These are phyloP conservation scores for Tulasnella sp. DNA, from an alignment of 768 basidiomycete genomes.

Conservation along the genomic window DNA sequence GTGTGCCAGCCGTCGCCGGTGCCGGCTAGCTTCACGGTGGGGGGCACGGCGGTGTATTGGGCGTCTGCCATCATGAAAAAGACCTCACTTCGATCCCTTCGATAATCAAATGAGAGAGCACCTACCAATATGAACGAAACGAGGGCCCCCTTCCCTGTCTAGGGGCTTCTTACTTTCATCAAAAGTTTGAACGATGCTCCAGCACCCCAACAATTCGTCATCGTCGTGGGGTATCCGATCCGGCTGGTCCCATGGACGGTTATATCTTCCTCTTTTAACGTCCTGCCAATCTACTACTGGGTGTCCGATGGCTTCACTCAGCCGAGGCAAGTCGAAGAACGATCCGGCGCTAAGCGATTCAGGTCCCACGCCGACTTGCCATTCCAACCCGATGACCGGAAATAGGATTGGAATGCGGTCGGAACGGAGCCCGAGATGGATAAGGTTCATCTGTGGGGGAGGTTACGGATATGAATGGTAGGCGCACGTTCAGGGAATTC, in stretches of 20 bases:
- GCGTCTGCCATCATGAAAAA: neutral
- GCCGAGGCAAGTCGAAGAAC: constrained; percentile 57
- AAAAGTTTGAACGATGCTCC: constrained; percentile 11
- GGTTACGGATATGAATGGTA: neutral
- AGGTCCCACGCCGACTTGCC: constrained; percentile 33
- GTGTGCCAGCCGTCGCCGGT: constrained; percentile 21
- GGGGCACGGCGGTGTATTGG: neutral
- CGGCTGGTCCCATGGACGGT: neutral
- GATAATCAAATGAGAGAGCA: neutral
- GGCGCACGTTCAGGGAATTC: neutral
- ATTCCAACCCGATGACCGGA: constrained; percentile 47
- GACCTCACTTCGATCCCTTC: neutral
- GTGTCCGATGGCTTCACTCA: constrained; percentile 44
- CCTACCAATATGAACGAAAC: neutral
- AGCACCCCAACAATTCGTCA: constrained; percentile 21
- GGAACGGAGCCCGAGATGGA: constrained; percentile 58
- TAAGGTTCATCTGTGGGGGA: constrained; percentile 43
- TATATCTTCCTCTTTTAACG: constrained; percentile 45
- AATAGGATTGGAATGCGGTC: constrained; percentile 55
- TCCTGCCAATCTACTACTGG: constrained; percentile 63
- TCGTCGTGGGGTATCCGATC: neutral
- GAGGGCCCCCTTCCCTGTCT: neutral
- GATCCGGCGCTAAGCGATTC: neutral
- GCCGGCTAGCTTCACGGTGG: neutral
- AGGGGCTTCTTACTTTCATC: neutral